phyloP scores from a whole-genome alignment of 2,329 filamentous ascomycete species.

The Tolypocladium sp. region DNA sequence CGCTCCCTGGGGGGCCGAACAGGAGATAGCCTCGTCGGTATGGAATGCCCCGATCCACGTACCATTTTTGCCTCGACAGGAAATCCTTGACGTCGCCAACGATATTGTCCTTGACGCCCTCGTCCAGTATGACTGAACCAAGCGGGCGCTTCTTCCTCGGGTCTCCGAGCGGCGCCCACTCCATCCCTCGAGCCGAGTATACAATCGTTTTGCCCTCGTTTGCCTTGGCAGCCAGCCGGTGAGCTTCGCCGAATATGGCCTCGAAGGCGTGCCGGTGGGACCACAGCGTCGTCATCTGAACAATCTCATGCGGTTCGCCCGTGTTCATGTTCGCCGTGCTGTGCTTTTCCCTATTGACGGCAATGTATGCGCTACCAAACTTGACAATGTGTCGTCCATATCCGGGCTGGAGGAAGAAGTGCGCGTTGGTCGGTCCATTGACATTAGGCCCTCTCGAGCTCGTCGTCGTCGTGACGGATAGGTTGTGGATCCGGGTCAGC shows the following conservation, averaged over 20 bases:
- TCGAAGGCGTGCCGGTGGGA: slow-evolving; percentile 83
- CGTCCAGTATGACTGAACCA: slow-evolving; percentile 76
- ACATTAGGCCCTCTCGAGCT: slow-evolving; percentile 47
- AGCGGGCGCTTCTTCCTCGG: slow-evolving; percentile 80
- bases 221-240: slow-evolving; percentile 66
- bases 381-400: slow-evolving; percentile 84
- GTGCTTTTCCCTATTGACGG: slow-evolving; percentile 80
- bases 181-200: slow-evolving; percentile 74
- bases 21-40: slow-evolving; percentile 85
- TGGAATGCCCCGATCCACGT: slow-evolving; percentile 87
- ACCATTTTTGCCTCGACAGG: slow-evolving; percentile 72
- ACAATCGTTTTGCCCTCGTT: slow-evolving; percentile 91
- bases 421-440: slow-evolving; percentile 63
- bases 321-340: slow-evolving; percentile 70
- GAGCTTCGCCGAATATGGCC: slow-evolving; percentile 79
- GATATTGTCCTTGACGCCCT: slow-evolving; percentile 74
- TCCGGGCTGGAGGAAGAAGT: slow-evolving; percentile 83
- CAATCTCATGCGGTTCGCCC: slow-evolving; percentile 87
- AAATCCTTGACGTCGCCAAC: slow-evolving; percentile 79
- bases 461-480: slow-evolving; percentile 50
- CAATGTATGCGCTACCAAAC: slow-evolving; percentile 78
- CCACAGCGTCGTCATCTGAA: slow-evolving; percentile 88
- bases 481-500: slow-evolving; percentile 51
- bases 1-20: slow-evolving; percentile 82
- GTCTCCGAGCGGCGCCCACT: slow-evolving; percentile 79